Evolutionary conservation across 306 rosid species (phyloP).

Genomic region (Herpetospermum pedunculosum): DNA sequence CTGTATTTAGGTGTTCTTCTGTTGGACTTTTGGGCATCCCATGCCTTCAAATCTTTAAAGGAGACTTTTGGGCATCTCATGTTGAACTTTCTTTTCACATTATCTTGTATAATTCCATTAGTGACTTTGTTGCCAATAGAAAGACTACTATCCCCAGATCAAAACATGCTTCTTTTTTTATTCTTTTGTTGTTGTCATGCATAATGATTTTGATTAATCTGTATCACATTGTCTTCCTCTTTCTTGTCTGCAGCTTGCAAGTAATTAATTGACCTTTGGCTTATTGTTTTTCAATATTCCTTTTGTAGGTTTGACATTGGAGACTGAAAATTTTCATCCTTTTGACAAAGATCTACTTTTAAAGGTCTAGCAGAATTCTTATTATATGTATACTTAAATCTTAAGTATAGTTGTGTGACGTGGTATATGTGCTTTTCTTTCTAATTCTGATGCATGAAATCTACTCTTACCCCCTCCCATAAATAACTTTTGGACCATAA

Average conservation of each 20-base stretch:
- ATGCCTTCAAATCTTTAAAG: not conserved
- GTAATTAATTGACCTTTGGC: not conserved
- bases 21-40: not conserved
- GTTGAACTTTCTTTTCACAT: not conserved
- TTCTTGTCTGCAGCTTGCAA: not conserved
- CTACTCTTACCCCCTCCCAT: no score
- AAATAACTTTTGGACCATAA: not conserved
- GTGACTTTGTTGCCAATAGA: not conserved
- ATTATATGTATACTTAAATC: not conserved
- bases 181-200: not conserved
- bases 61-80: no score
- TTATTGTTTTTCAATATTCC: constrained; percentile 9
- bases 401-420: not conserved
- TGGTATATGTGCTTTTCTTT: not conserved
- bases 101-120: not conserved
- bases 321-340: constrained; percentile 25
- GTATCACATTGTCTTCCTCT: not conserved
- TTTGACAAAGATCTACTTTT: constrained; percentile 26
- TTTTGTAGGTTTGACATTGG: constrained; percentile 26
- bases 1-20: not conserved
- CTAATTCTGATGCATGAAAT: not conserved
- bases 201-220: not conserved
- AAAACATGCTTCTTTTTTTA: not conserved
- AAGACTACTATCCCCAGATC: not conserved
- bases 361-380: constrained; percentile 20